phyloP scores from a whole-genome alignment of 495 filamentous ascomycete species.

The Hyaloscypha bicolor region DNA sequence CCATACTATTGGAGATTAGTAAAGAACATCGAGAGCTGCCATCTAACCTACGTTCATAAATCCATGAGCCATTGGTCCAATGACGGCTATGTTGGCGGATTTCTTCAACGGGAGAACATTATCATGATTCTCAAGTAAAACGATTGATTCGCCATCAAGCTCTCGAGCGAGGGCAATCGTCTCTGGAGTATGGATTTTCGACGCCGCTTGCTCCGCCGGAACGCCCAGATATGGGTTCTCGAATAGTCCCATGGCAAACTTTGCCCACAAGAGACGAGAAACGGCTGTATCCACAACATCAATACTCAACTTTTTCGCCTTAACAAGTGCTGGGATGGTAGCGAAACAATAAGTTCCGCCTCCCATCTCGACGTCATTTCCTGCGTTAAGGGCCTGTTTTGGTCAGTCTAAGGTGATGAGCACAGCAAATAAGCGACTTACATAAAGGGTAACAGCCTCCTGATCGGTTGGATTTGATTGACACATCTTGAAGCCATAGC shows the following conservation, averaged over 20 bases:
- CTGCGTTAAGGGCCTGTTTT: constrained; percentile 58
- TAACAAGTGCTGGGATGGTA: constrained; percentile 63
- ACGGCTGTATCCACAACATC: constrained; percentile 65
- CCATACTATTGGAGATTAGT: constrained; percentile 44
- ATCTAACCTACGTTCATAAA: constrained; percentile 53
- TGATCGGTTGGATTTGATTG: constrained; percentile 58
- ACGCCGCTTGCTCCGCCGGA: constrained; percentile 50
- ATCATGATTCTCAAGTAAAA: constrained; percentile 70
- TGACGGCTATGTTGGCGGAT: constrained; percentile 64
- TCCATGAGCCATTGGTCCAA: constrained; percentile 72
- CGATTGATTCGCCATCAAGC: constrained; percentile 68
- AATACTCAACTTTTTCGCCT: constrained; percentile 57
- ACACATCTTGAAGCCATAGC: constrained; percentile 64
- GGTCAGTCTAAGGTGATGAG: neutral
- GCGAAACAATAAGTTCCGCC: constrained; percentile 71
- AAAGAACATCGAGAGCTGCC: neutral
- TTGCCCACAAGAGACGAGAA: constrained; percentile 58
- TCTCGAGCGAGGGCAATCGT: constrained; percentile 57
- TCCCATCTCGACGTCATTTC: constrained; percentile 78
- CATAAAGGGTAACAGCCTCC: constrained; percentile 53
- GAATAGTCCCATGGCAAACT: constrained; percentile 69
- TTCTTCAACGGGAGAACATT: constrained; percentile 61
- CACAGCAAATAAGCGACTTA: neutral
- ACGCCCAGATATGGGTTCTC: constrained; percentile 64
- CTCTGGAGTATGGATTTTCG: constrained; percentile 59